Evolutionary conservation across 768 basidiomycete species (phyloP).

Genomic region (Suillus plorans): DNA sequence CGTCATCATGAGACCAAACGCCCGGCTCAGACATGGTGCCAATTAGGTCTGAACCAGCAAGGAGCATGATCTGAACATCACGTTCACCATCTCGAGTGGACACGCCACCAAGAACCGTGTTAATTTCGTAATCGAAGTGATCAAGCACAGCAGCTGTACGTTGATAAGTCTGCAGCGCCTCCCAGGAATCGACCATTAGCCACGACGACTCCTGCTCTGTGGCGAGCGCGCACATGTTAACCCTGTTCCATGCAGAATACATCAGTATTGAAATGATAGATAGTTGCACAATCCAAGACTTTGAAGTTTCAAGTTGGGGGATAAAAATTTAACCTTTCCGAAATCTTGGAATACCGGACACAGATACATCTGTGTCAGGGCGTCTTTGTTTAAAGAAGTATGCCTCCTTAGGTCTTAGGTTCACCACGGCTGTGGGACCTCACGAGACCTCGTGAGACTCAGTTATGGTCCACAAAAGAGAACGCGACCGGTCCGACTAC

Average conservation of each 20-base stretch:
- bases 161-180: conserved; percentile 92
- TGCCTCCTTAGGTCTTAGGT: not conserved
- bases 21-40: conserved; percentile 98
- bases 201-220: conserved; percentile 87
- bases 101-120: conserved; percentile 79
- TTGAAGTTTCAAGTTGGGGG: conserved; percentile 10
- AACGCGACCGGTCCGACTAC: not conserved
- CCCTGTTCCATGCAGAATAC: conserved; percentile 45
- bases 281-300: not conserved
- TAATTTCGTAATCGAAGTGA: conserved; percentile 95
- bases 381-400: not conserved
- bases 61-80: conserved; percentile 82
- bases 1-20: conserved; percentile 94
- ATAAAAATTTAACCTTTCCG: conserved; percentile 1
- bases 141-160: conserved; percentile 96
- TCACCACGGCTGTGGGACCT: not conserved
- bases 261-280: conserved; percentile 18
- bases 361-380: not conserved
- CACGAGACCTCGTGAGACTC: not conserved
- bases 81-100: conserved; percentile 71
- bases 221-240: conserved; percentile 85
- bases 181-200: conserved; percentile 99
- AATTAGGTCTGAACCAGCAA: conserved; percentile 96
- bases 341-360: conserved; percentile 9
- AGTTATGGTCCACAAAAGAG: not conserved